Conservation (phyloP, 2,329 filamentous ascomycete species). For the Hypoxylon sp. region DNA sequence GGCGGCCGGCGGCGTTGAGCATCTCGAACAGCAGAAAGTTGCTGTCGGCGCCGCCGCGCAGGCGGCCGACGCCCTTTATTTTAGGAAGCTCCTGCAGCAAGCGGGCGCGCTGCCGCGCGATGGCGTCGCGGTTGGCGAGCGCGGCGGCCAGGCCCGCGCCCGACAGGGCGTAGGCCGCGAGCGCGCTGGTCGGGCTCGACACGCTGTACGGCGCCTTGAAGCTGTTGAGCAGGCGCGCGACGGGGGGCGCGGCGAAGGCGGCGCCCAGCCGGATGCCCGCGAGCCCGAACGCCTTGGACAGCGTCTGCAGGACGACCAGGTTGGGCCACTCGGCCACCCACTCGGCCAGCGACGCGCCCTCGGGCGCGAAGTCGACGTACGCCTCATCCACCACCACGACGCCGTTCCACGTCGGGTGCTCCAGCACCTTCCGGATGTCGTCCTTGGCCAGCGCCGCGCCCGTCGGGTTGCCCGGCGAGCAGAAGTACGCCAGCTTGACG, state of each 20-base stretch:
- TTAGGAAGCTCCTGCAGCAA: slow-evolving; percentile 75
- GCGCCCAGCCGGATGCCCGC: slow-evolving; percentile 91
- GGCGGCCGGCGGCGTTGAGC: slow-evolving; percentile 72
- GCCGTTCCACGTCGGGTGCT: slow-evolving; percentile 94
- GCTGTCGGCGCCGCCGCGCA: slow-evolving; percentile 79
- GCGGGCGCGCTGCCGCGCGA: slow-evolving; percentile 79
- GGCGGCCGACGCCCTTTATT: slow-evolving; percentile 79
- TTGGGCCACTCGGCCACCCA: slow-evolving; percentile 95
- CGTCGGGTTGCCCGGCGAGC: slow-evolving; percentile 95
- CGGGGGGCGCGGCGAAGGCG: slow-evolving; percentile 77
- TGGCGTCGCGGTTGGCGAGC: slow-evolving; percentile 71
- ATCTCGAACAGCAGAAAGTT: slow-evolving; percentile 96
- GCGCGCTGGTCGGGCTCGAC: slow-evolving; percentile 81
- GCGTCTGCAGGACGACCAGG: slow-evolving; percentile 95
- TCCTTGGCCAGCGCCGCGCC: slow-evolving; percentile 78
- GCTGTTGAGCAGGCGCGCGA: slow-evolving; percentile 84
- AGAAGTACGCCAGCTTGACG: slow-evolving; percentile 92
- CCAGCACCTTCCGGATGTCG: slow-evolving; percentile 76
- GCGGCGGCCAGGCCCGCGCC: slow-evolving; percentile 75
- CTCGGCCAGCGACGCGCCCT: slow-evolving; percentile 82
- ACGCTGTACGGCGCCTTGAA: slow-evolving; percentile 98
- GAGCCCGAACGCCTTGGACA: slow-evolving; percentile 97
- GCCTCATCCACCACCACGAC: slow-evolving; percentile 94
- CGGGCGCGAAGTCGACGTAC: slow-evolving; percentile 90
- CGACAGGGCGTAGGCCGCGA: slow-evolving; percentile 78